A percentile compares a stretch with the other conserved stretches of the same genome.
These are phyloP conservation scores for Cenococcum geophilum DNA, from an alignment of 495 filamentous ascomycete genomes.

Conservation along the genomic window DNA sequence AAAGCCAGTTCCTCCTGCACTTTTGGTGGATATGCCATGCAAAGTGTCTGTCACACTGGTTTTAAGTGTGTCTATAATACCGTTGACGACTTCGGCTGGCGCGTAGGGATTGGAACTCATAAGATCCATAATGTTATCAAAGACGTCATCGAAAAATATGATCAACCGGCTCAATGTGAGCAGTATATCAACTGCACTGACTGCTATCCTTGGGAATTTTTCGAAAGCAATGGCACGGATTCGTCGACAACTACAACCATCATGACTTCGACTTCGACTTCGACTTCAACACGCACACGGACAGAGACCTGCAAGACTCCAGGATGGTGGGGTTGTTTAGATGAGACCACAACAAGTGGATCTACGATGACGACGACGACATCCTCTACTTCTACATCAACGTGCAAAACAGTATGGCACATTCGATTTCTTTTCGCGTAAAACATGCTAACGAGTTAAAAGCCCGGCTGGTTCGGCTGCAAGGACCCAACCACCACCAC, in stretches of 20 bases:
- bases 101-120: slow-evolving; percentile 78
- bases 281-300: slow-evolving; percentile 52
- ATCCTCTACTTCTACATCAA: slow-evolving; percentile 45
- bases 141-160: slow-evolving; percentile 78
- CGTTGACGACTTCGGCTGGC: slow-evolving; percentile 82
- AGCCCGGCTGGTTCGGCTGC: slow-evolving; percentile 43
- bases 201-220: slow-evolving; percentile 91
- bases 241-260: slow-evolving; percentile 57
- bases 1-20: slow-evolving; percentile 80
- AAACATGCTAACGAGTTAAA: neutral
- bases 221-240: slow-evolving; percentile 79
- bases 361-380: slow-evolving; percentile 32
- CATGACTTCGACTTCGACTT: slow-evolving; percentile 34
- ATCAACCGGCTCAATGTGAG: slow-evolving; percentile 68
- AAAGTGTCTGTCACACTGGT: slow-evolving; percentile 85
- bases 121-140: slow-evolving; percentile 77
- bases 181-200: slow-evolving; percentile 73
- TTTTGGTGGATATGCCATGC: slow-evolving; percentile 89
- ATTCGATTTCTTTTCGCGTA: slow-evolving; percentile 21
- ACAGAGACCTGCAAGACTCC: slow-evolving; percentile 86
- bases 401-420: slow-evolving; percentile 29
- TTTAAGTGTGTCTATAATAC: slow-evolving; percentile 85
- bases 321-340: slow-evolving; percentile 72
- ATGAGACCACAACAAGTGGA: slow-evolving; percentile 45
- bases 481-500: slow-evolving; percentile 39